These are phyloP conservation scores for Chenopodium berlandieri DNA, from an alignment of 148 eudicot genomes.

Conservation along the genomic window DNA sequence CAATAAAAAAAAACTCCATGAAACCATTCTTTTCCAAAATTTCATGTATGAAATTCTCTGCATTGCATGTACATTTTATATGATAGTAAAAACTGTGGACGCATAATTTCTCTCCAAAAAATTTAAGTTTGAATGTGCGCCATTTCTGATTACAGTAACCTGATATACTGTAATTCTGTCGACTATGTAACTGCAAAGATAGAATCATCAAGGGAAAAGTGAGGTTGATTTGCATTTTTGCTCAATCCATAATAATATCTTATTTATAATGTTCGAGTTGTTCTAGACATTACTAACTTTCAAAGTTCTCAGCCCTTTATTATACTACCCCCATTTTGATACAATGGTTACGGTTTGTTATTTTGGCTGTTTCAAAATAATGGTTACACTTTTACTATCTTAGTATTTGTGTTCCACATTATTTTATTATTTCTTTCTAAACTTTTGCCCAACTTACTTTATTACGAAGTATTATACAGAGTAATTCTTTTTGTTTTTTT, in stretches of 20 bases:
- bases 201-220: neutral
- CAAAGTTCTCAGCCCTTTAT: too few species aligned
- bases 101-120: neutral
- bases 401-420: too few species aligned
- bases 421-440: too few species aligned
- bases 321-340: too few species aligned
- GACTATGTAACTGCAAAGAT: neutral
- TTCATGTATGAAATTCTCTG: neutral
- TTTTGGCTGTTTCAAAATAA: too few species aligned
- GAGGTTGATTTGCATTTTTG: neutral
- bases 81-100: constrained; percentile 1
- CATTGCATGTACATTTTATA: neutral
- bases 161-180: neutral
- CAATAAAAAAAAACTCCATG: neutral
- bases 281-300: too few species aligned
- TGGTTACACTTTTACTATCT: too few species aligned
- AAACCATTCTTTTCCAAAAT: neutral
- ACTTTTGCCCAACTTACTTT: too few species aligned
- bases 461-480: too few species aligned
- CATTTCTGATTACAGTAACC: neutral
- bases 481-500: too few species aligned
- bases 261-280: too few species aligned
- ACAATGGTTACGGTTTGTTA: too few species aligned
- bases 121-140: neutral
- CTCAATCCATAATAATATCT: neutral